Percentiles rank a stretch among this genome's conserved stretches.
Conservation (phyloP, 352 stramenopile species). For the Thraustochytrium sp. region DNA sequence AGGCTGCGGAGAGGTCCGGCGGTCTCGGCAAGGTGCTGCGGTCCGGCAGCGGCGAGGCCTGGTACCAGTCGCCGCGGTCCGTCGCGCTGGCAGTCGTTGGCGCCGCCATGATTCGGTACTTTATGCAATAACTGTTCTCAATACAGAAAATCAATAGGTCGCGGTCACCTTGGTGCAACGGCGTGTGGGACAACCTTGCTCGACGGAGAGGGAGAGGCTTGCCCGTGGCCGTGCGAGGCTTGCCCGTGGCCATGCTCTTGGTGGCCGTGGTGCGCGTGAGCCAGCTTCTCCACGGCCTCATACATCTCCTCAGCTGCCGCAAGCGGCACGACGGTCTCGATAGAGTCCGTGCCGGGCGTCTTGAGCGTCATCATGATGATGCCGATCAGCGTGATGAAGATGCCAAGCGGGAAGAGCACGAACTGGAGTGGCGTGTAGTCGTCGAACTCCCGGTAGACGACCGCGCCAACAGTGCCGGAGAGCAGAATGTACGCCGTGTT, state of each 20-base stretch:
- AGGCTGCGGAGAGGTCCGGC: background rate
- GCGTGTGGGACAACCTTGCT: too few species aligned
- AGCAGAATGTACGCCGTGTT: constrained; percentile 28
- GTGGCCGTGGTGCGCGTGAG: too few species aligned
- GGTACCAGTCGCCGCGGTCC: background rate
- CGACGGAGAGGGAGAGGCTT: too few species aligned
- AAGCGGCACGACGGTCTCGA: background rate
- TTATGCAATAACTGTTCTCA: background rate
- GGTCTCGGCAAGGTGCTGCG: too few species aligned
- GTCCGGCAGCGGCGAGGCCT: background rate
- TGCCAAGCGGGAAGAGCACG: background rate
- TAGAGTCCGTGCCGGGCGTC: background rate
- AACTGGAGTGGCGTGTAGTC: background rate
- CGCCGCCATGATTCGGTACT: background rate
- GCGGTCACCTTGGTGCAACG: too few species aligned
- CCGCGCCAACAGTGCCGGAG: background rate
- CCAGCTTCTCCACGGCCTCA: background rate
- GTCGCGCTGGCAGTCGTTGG: background rate
- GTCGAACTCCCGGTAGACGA: constrained; percentile 20
- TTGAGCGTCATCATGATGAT: constrained; percentile 28
- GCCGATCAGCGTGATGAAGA: constrained; percentile 3
- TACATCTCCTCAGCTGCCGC: background rate
- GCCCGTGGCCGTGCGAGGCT: too few species aligned
- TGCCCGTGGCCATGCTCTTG: too few species aligned
- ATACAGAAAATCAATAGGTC: background rate